Evolutionary conservation across 352 stramenopile species (phyloP).

Genomic region (Aphanomyces invadans): DNA sequence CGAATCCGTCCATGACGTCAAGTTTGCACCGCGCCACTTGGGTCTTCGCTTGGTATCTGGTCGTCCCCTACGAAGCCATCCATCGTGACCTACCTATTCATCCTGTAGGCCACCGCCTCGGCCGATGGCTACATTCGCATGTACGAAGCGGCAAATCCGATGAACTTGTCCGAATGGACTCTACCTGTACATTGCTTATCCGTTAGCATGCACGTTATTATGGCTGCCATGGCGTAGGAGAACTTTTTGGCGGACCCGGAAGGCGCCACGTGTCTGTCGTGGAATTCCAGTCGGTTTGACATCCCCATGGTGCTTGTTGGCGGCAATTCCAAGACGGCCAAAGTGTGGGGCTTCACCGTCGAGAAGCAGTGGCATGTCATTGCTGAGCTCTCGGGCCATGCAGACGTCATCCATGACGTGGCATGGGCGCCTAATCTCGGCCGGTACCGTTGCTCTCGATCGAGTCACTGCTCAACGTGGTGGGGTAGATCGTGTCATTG

Average conservation of each 20-base stretch:
- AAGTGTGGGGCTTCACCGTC: constrained; percentile 89
- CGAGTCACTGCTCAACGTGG: background rate
- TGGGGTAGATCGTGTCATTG: constrained; percentile 71
- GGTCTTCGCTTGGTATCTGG: constrained; percentile 78
- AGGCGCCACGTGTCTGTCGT: constrained; percentile 89
- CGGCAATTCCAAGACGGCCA: constrained; percentile 78
- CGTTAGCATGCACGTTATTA: constrained; percentile 4
- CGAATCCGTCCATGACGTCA: constrained; percentile 91
- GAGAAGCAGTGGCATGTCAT: constrained; percentile 81
- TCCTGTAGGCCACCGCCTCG: constrained; percentile 80
- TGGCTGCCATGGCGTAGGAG: constrained; percentile 31
- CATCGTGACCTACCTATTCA: background rate
- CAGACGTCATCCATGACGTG: constrained; percentile 90
- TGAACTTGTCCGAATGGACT: constrained; percentile 94
- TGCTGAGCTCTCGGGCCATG: constrained; percentile 74
- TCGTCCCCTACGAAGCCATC: background rate
- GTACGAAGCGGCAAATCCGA: constrained; percentile 93
- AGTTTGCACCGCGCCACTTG: constrained; percentile 91
- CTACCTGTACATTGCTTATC: constrained; percentile 40
- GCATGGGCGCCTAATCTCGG: constrained; percentile 95
- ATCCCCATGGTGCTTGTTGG: constrained; percentile 92
- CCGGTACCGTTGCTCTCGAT: constrained; percentile 32
- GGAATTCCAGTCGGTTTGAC: constrained; percentile 93
- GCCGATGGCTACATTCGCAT: constrained; percentile 93
- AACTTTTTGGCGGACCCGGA: constrained; percentile 77